phyloP scores from a whole-genome alignment of 2,329 filamentous ascomycete genomes.

The Cryoendolithus antarcticus region DNA sequence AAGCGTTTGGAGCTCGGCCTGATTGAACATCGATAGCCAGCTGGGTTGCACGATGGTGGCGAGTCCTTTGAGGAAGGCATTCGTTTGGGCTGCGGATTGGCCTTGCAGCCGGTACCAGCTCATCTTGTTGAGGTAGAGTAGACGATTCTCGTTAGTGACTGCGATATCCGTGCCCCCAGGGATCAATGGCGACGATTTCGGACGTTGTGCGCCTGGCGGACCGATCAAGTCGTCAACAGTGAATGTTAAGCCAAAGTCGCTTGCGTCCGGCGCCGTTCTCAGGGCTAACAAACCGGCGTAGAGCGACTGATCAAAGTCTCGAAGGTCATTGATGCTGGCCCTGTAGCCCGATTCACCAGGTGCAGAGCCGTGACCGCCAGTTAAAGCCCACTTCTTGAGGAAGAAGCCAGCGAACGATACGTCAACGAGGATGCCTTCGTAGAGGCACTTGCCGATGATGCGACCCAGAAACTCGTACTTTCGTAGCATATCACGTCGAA shows the following conservation, averaged over 20 bases:
- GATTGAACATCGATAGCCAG: conserved; percentile 99
- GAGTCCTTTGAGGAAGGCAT: conserved; percentile 76
- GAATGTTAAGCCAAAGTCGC: conserved; percentile 74
- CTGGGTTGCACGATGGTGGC: conserved; percentile 77
- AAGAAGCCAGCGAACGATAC: conserved; percentile 92
- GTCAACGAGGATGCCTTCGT: conserved; percentile 91
- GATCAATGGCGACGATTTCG: conserved; percentile 62
- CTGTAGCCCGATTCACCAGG: conserved; percentile 63
- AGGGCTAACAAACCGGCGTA: conserved; percentile 74
- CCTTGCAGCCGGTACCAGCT: conserved; percentile 73
- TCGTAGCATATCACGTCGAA: conserved; percentile 39
- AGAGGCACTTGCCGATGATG: conserved; percentile 90
- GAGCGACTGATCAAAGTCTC: conserved; percentile 79
- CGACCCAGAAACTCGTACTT: conserved; percentile 87
- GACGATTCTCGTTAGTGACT: conserved; percentile 84
- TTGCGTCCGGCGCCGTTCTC: conserved; percentile 72
- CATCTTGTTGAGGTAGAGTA: conserved; percentile 89
- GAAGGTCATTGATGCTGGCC: conserved; percentile 86
- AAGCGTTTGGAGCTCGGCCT: conserved; percentile 82
- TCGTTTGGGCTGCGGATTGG: conserved; percentile 70
- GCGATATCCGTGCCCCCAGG: conserved; percentile 61
- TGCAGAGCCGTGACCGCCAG: conserved; percentile 50
- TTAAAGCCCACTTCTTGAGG: conserved; percentile 83
- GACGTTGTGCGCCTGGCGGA: conserved; percentile 34
- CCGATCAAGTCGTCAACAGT: conserved; percentile 63